Base-by-base conservation (phyloP, 2,329 filamentous ascomycete genomes). In the Botrytis hyacinthi region DNA sequence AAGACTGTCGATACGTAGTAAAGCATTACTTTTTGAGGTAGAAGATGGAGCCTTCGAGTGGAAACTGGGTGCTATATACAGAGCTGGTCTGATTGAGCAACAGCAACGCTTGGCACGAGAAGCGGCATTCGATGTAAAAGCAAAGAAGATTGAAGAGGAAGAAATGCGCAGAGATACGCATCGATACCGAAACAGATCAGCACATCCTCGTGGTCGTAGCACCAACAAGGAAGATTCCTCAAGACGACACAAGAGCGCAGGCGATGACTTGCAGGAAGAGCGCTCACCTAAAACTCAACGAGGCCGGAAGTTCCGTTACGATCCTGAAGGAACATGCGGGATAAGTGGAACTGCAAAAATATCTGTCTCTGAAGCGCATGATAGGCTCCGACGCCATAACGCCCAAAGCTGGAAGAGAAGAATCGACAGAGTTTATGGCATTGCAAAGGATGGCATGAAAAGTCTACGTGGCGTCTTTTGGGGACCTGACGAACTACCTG, bases 11-110 rank as follows among this genome's bases (percentile, higher is more conserved):
- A 77, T 99, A 16, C 90, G 94, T 70, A 92, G 92, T 72, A 92
- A 93, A 78, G 93, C 92, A 8, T 86, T 99, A 37, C 84, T 97
- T 3, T 95, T 99, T 74, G 95, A 98, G 80, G 86, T 99, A 51
- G 96, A 99, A 83, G 96, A 99, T 81, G 95, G 96, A 68, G 92
- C 93, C 0, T 99, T 99, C 79, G 96, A 99, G 81, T 99, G 95
- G 93, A 98, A 98, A 81, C 85, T 99, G 16, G 94, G 95, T 26
- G 91, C 94, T 80, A 99, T 99, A 70, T 99, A 98, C 81, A 91
- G 95, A 46, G 90, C 93, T 63, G 96, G 97, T 0, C 87, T 95
- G 32, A 85, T 95, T 72, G 96, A 99, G 82, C 95, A 98, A 82
- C 91, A 92, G 80, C 96, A 98, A 82, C 89, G 96, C 32, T 85